Evolutionary conservation across 2,329 filamentous ascomycete genomes (phyloP), one percentile per base, ranked within the genome.

Genomic region (Pseudogymnoascus sp.): DNA sequence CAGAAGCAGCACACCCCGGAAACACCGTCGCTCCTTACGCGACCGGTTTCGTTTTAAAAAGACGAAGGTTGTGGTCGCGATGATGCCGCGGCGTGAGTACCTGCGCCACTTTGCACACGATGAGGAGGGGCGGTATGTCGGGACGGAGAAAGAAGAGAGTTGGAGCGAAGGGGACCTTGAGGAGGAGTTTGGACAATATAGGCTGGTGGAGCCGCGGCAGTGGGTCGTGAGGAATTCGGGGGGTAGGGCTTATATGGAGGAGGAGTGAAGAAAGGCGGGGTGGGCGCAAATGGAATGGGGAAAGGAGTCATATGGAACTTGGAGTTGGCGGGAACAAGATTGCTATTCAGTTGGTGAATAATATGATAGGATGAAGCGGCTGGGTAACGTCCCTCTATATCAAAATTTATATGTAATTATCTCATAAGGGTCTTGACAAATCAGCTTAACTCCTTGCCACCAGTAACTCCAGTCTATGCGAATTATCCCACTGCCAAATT

Each of bases 11-110:
- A 33, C 5, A 33, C 6, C 10, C 29, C 29, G 16, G n/a, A 56
- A 56, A 56, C 10, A 29, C 16, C 50, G 29, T 29, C 50, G 50
- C 50, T 56, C 50, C n/a, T 29, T 56, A 14, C 50, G 50, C 11
- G 50, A 56, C 50, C n/a, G 50, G 29, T 14, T 56, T n/a, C 29
- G 11, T 56, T 33, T n/a, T 10, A 33, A 35, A 6, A 56, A 56
- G 13, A 66, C 67, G 6, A 73, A 71, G 38, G 67, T 71, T 19
- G 65, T 72, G 1, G 72, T 67, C 53, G 50, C 50, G 29, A 56
- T 19, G 50, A 73, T 73, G 72, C 72, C 72, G n/a, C 64, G 71
- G 40, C 44, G 65, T 33, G 72, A 73, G 14, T 73, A 72, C 26
- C 42, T 66, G 21, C 70, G 70, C 40, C 67, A 61, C 37, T 73